Percentiles rank a stretch among this genome's conserved stretches.
Evolutionary conservation across 371 early-diverging fungal species (phyloP).

Genomic region (Capillidium rhysosporum): DNA sequence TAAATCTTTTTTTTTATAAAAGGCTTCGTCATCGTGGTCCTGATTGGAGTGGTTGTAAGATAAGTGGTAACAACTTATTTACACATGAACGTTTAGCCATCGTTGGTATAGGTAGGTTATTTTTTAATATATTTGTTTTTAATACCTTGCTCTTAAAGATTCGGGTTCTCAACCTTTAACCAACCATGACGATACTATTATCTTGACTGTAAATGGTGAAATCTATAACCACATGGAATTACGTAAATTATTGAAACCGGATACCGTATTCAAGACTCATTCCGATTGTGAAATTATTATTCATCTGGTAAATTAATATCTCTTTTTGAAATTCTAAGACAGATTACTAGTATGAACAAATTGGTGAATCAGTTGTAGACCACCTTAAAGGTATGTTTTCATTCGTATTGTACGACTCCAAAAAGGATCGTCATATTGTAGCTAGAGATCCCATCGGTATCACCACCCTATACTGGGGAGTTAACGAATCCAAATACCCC

Average conservation of each 20-base stretch:
- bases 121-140: neutral
- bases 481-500: slow-evolving; percentile 46
- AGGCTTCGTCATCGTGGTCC: slow-evolving; percentile 87
- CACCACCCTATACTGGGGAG: slow-evolving; percentile 90
- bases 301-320: slow-evolving; percentile 45
- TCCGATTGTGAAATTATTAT: slow-evolving; percentile 94
- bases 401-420: slow-evolving; percentile 75
- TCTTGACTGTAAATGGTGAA: slow-evolving; percentile 89
- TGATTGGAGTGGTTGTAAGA: slow-evolving; percentile 83
- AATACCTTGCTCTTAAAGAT: slow-evolving; percentile 21
- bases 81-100: slow-evolving; percentile 95
- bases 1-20: neutral
- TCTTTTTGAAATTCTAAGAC: neutral
- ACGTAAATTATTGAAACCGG: slow-evolving; percentile 43
- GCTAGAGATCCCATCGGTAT: slow-evolving; percentile 95
- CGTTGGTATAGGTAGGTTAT: slow-evolving; percentile 73
- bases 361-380: slow-evolving; percentile 52
- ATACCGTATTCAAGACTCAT: slow-evolving; percentile 63
- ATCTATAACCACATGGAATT: slow-evolving; percentile 92
- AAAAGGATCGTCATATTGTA: slow-evolving; percentile 58
- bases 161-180: slow-evolving; percentile 89
- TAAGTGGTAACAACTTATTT: slow-evolving; percentile 59
- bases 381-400: slow-evolving; percentile 90
- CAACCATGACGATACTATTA: slow-evolving; percentile 59
- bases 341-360: slow-evolving; percentile 55